Conservation (phyloP, 768 basidiomycete species). For the Gymnopilus junonius region DNA sequence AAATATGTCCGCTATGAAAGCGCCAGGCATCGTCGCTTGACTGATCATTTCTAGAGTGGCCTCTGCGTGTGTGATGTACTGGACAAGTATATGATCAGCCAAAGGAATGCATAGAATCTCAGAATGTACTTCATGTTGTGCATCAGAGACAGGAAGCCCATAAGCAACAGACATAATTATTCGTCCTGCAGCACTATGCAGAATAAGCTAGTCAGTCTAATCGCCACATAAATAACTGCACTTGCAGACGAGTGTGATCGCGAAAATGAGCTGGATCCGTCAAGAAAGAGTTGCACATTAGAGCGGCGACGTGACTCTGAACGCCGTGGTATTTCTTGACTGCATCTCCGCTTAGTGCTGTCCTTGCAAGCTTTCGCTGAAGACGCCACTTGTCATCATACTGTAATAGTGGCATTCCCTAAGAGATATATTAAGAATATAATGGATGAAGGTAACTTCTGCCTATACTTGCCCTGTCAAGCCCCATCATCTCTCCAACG, state of each 20-base stretch:
- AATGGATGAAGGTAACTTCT: not conserved
- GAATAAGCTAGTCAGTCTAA: not conserved
- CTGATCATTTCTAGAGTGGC: constrained; percentile 12
- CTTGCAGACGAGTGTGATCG: constrained; percentile 7
- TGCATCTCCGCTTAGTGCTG: constrained; percentile 2
- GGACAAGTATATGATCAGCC: not conserved
- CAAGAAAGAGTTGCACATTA: constrained; percentile 6
- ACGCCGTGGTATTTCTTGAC: constrained; percentile 8
- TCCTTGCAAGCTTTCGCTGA: constrained; percentile 10
- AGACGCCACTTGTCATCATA: constrained; percentile 14
- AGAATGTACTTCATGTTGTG: constrained; percentile 1
- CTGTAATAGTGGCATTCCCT: constrained; percentile 11
- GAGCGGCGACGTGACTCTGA: constrained; percentile 1
- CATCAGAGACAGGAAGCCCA: constrained; percentile 3
- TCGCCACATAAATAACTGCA: not conserved
- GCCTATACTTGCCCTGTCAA: constrained; percentile 1
- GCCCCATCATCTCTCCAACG: constrained; percentile 16
- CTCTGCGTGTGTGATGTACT: constrained; percentile 7
- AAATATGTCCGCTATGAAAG: constrained; percentile 12
- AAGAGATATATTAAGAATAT: not conserved
- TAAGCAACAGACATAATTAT: constrained; percentile 9
- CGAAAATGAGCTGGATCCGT: constrained; percentile 1
- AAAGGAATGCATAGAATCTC: not conserved
- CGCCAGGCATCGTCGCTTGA: constrained; percentile 12
- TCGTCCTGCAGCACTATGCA: constrained; percentile 3